phyloP scores from a whole-genome alignment of 2,329 filamentous ascomycete species.

The Ceratocystis colombiana region DNA sequence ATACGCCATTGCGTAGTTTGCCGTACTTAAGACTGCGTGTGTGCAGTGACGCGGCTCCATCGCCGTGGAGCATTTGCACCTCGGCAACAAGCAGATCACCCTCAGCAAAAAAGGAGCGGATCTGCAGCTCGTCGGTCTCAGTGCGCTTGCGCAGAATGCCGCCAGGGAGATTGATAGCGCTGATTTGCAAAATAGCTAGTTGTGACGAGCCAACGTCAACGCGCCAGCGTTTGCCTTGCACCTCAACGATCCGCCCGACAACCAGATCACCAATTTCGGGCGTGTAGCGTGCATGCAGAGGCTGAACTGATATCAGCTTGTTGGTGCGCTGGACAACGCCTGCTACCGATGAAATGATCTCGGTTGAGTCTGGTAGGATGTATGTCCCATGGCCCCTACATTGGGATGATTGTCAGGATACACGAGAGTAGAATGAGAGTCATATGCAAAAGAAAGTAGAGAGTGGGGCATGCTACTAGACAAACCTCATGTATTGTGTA shows the following conservation, averaged over 20 bases:
- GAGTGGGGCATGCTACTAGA: conserved; percentile 7
- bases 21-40: conserved; percentile 88
- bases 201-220: conserved; percentile 86
- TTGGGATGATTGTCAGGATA: conserved; percentile 13
- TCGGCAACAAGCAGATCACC: conserved; percentile 90
- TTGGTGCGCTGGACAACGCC: conserved; percentile 89
- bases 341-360: conserved; percentile 81
- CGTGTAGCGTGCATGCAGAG: conserved; percentile 82
- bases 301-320: conserved; percentile 85
- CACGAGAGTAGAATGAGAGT: too few species aligned
- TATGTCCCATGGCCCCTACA: conserved; percentile 85
- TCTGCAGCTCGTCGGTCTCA: conserved; percentile 92
- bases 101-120: conserved; percentile 92
- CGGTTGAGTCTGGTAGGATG: conserved; percentile 48
- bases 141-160: conserved; percentile 86
- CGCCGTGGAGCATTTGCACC: conserved; percentile 78
- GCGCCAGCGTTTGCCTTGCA: conserved; percentile 88
- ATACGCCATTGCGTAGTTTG: conserved; percentile 87
- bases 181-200: conserved; percentile 74
- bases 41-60: conserved; percentile 79
- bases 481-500: conserved; percentile 87
- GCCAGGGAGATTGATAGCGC: conserved; percentile 86
- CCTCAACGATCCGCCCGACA: conserved; percentile 84
- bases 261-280: conserved; percentile 95
- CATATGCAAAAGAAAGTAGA: not conserved